Base-by-base conservation (phyloP, 129 eudicot species). In the Heracleum sosnowskyi region DNA sequence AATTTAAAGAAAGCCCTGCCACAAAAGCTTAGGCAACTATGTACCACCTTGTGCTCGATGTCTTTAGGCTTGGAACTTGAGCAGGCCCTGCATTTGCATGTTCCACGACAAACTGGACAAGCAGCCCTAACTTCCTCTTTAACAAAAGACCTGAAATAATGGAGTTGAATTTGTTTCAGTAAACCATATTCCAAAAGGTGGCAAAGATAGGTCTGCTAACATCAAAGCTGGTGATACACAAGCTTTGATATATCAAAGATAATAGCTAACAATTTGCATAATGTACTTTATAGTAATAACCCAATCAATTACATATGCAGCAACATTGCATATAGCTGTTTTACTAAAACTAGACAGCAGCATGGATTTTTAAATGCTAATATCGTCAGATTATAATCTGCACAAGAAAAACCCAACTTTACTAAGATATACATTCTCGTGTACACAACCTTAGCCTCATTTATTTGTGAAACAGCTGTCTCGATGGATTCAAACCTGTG, bases 101-200 rank as follows among this genome's bases (percentile, higher is more conserved):
- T 85, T 76, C 85, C 87, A 70, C 76, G 82, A 82, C 99, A 96
- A 82, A 91, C 91, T 7, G 99, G 99, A 81, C 99, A 96, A 69
- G 72, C 78, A 71, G 49, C 69, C 80, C 88, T 86, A 62, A 96
- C 76, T 17, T 96, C 96, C 74, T 86, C 88, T 86, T 85, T 86
- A 78, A 87, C 92, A 75, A 82, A 82, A 76, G 37, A 24, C 95
- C 99, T 95, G 79, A 40, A 83, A 36, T 80, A 70, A 84, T 78
- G 46, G 72, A 75, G 40, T 35, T 31, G 40, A 5, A 33, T 69
- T 35, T n/a, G 66, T 8, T 10, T 57, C 45, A 17, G 44, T 69
- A 69, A 35, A 16, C 13, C 12, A 8, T 69, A 36, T 13, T 31
- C 22, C 22, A 15, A 69, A 57, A 69, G 45, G 74, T 69, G 26